phyloP scores from a whole-genome alignment of 306 rosid species.

The Dalbergia cultrata region DNA sequence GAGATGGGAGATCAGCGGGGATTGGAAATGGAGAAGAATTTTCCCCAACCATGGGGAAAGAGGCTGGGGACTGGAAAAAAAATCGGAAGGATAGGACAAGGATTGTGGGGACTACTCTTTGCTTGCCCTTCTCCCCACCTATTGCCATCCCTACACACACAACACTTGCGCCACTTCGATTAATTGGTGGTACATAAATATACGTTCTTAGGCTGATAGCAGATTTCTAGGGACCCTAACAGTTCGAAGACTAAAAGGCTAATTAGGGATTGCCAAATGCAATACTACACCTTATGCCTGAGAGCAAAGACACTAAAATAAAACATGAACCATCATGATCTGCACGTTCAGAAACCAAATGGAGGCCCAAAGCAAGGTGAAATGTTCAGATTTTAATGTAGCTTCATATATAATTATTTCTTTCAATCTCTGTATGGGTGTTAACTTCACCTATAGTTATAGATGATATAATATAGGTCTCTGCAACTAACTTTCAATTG shows the following conservation, averaged over 20 bases:
- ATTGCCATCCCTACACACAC: too few species aligned
- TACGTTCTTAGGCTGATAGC: background rate
- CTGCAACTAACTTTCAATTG: constrained; percentile 5
- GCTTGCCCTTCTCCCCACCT: too few species aligned
- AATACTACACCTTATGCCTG: background rate
- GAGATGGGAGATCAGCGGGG: too few species aligned
- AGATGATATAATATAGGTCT: background rate
- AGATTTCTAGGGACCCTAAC: background rate
- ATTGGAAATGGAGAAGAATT: too few species aligned
- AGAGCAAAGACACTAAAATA: background rate
- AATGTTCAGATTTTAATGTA: background rate
- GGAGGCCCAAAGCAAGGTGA: too few species aligned
- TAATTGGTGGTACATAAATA: background rate
- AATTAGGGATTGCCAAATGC: background rate
- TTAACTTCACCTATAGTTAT: constrained; percentile 5
- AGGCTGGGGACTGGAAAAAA: too few species aligned
- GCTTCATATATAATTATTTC: background rate
- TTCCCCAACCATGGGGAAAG: too few species aligned
- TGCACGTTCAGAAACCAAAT: too few species aligned
- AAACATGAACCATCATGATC: background rate
- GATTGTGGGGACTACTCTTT: too few species aligned
- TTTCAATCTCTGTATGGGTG: background rate
- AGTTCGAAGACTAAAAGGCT: background rate
- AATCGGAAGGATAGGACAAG: too few species aligned
- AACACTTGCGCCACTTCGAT: background rate